A percentile compares a stretch with the other conserved stretches of the same genome.
phyloP scores from a whole-genome alignment of 495 filamentous ascomycete genomes.

The Glarea lozoyensis region DNA sequence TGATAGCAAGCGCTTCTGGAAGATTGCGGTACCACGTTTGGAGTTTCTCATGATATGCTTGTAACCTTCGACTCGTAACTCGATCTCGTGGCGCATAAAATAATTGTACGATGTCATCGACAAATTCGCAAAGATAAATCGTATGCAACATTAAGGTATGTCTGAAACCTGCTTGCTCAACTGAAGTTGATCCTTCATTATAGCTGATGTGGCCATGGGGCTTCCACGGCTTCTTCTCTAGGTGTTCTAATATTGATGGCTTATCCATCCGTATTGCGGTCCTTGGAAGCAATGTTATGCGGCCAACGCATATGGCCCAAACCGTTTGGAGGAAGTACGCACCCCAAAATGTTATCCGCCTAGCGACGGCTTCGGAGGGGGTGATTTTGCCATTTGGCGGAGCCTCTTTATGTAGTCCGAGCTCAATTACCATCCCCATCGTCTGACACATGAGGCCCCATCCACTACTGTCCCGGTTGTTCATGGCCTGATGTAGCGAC shows the following conservation, averaged over 20 bases:
- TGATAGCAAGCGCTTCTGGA: slow-evolving; percentile 26
- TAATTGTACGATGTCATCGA: slow-evolving; percentile 34
- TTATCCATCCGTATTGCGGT: slow-evolving; percentile 32
- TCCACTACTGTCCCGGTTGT: slow-evolving; percentile 27
- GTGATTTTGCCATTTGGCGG: slow-evolving; percentile 19
- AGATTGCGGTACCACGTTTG: slow-evolving; percentile 31
- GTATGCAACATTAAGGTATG: slow-evolving; percentile 25
- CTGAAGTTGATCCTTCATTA: background rate
- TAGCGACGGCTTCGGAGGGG: slow-evolving; percentile 29
- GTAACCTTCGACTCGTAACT: slow-evolving; percentile 31
- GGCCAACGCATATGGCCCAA: slow-evolving; percentile 33
- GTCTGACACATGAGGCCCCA: slow-evolving; percentile 31
- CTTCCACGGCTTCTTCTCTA: slow-evolving; percentile 25
- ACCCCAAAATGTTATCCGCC: slow-evolving; percentile 39
- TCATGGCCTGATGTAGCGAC: slow-evolving; percentile 45
- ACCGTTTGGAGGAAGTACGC: slow-evolving; percentile 31
- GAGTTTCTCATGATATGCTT: slow-evolving; percentile 28
- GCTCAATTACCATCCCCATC: slow-evolving; percentile 23
- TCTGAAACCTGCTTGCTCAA: slow-evolving; percentile 11
- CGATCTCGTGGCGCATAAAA: slow-evolving; percentile 36
- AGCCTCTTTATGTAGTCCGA: slow-evolving; percentile 17
- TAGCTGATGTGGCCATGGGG: slow-evolving; percentile 18
- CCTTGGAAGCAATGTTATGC: slow-evolving; percentile 32
- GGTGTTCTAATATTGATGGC: slow-evolving; percentile 17
- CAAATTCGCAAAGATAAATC: slow-evolving; percentile 31